Evolutionary conservation across 2,329 filamentous ascomycete genomes (phyloP), one percentile per base, ranked within the genome.

Genomic region (Aspergillus latus): DNA sequence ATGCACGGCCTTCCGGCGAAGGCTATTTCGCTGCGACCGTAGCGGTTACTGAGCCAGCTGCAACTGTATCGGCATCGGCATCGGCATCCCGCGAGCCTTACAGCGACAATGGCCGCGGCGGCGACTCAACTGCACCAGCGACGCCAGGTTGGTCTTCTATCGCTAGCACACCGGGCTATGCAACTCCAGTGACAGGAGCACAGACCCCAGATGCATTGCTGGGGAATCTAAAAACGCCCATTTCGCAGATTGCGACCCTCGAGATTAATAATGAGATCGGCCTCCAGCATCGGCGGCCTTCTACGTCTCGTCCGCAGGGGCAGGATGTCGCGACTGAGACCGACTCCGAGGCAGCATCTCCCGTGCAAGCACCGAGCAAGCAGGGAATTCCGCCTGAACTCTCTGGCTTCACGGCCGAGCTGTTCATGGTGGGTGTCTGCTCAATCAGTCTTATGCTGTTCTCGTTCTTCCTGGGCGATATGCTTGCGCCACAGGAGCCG

Each of bases 121-220:
- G 34, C 34, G 34, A 37, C 34, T 37, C 34, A 5, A 37, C 34
- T 37, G 34, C 26, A n/a, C 28, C 43, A 29, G 10, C 43, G 30
- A 48, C 45, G 5, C 45, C 47, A 10, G 47, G 47, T 1, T 49
- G 32, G 13, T 39, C 11, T 9, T 49, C 47, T 10, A 30, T 49
- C 16, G 34, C 47, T 9, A 40, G 16, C 2, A 49, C 47, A 2
- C 34, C 53, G 6, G 54, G 49, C 16, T 62, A 58, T 2, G 16
- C 10, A 10, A 68, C 67, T 4, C 67, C 67, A 15, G 64, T 59
- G 34, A 69, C 66, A 13, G 66, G 66, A 40, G 59, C 65, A 2
- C 64, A 68, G 57, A 68, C 67, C 1, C 66, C 67, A 5, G 66
- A 69, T 50, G 66, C 66, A 26, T 54, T 69, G 3, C 56, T 68